Evolutionary conservation across 1,284 basidiomycete species (phyloP), one percentile per base, ranked within the genome.

Genomic region (Fomitopsis betulina): DNA sequence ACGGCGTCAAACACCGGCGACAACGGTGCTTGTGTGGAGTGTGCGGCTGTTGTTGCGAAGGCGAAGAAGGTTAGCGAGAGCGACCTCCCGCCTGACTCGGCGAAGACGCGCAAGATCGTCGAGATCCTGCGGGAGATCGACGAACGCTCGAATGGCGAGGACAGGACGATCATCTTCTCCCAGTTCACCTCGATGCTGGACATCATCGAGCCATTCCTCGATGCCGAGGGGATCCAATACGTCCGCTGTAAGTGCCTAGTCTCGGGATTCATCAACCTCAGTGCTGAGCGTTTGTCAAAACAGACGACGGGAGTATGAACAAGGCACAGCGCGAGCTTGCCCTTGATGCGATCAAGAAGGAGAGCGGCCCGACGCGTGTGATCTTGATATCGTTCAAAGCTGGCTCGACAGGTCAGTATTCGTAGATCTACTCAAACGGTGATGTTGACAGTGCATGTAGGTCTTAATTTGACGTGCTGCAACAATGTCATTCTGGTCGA

Each of bases 321-420:
- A 85, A 89, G 56, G 82, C 83, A 38, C 81, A 91, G 62, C 86
- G 96, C 19, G 89, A 94, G 65, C 80, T 77, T 9, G 84, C 90
- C 4, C 74, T 98, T 25, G 76, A 86, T 25, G 82, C 79, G 60
- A 96, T 99, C 72, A 85, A 84, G 49, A 35, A 51, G 68, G 83
- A 68, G 27, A 83, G 83, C 67, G 70, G 74, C 10, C 76, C 67
- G 3, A 83, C 79, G 15, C 82, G 79, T 25, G 85, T 96, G 39
- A 98, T 98, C 60, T 75, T 99, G 60, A 96, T 98, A 61, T 97
- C 94, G 0, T 96, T 98, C 85, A 98, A 97, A 72, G 94, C 95
- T 13, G 95, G 95, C 2, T 92, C 89, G 68, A 94, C 93, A 1
- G 92, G 91, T 89, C 67, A 59, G 39, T 52, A 8, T 54, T 32